Percentiles rank a stretch among this genome's conserved stretches.
These are phyloP conservation scores for Fusarium poae DNA, from an alignment of 2,329 filamentous ascomycete genomes.

Conservation along the genomic window DNA sequence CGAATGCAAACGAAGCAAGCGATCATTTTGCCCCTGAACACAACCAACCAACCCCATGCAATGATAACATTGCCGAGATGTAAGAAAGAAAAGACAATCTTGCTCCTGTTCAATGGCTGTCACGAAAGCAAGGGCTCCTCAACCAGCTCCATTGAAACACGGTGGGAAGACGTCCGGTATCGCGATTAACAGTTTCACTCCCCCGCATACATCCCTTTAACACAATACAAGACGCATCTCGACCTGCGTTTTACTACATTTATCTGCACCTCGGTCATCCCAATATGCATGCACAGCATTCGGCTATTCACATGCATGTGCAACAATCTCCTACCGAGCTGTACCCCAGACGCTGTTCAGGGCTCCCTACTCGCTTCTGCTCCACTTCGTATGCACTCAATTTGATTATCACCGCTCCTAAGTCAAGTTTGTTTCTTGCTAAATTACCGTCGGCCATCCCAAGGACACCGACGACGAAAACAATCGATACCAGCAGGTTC, in stretches of 20 bases:
- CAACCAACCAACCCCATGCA: conserved; percentile 23
- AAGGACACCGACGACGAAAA: background rate
- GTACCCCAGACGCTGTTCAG: conserved; percentile 44
- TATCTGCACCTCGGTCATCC: background rate
- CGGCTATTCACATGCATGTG: background rate
- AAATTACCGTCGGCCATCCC: conserved; percentile 11
- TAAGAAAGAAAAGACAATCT: conserved; percentile 10
- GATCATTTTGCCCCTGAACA: conserved; percentile 8
- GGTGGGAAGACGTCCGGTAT: background rate
- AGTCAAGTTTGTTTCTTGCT: conserved; percentile 34
- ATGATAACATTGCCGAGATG: conserved; percentile 25
- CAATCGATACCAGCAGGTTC: background rate
- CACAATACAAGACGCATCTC: background rate
- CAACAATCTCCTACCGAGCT: conserved; percentile 32
- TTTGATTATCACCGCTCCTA: conserved; percentile 41
- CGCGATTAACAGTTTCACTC: background rate
- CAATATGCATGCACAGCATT: conserved; percentile 28
- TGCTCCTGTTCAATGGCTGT: conserved; percentile 13
- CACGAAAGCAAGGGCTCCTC: conserved; percentile 7
- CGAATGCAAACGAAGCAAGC: conserved; percentile 3
- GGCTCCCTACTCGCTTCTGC: conserved; percentile 20
- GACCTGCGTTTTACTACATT: background rate
- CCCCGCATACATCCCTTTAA: background rate
- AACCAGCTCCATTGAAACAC: conserved; percentile 6
- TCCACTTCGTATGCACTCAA: conserved; percentile 41